phyloP scores from a whole-genome alignment of 2,329 filamentous ascomycete genomes.

The Ascochyta viciae-villosae region DNA sequence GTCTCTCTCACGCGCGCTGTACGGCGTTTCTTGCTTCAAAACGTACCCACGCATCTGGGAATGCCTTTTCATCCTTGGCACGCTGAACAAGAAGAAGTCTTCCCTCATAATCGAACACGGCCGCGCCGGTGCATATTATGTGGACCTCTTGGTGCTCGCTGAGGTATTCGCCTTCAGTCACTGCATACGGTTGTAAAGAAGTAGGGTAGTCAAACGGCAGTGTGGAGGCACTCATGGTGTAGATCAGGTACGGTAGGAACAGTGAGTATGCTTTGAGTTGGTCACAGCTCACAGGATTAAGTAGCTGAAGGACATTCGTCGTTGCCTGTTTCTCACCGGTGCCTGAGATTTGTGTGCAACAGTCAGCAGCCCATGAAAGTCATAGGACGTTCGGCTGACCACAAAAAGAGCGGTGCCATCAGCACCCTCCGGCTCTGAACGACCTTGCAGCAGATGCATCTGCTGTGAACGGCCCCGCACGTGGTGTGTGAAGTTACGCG shows the following conservation, averaged over 20 bases:
- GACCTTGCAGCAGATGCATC: neutral
- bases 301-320: slow-evolving; percentile 1
- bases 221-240: slow-evolving; percentile 8
- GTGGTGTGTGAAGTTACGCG: slow-evolving; percentile 8
- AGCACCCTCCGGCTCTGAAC: neutral
- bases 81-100: slow-evolving; percentile 48
- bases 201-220: slow-evolving; percentile 29
- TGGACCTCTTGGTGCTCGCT: slow-evolving; percentile 35
- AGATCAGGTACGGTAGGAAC: neutral
- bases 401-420: neutral
- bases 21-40: neutral
- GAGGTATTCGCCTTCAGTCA: slow-evolving; percentile 39
- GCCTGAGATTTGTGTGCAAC: neutral
- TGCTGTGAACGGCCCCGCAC: slow-evolving; percentile 15
- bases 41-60: slow-evolving; percentile 44
- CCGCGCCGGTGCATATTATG: slow-evolving; percentile 38
- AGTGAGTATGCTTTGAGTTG: neutral
- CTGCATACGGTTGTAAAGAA: slow-evolving; percentile 37
- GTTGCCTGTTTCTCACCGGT: slow-evolving; percentile 12
- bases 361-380: neutral
- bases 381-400: neutral
- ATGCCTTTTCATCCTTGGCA: slow-evolving; percentile 44
- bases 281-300: neutral
- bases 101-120: slow-evolving; percentile 42
- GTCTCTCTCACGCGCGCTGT: neutral